Evolutionary conservation across 2,329 filamentous ascomycete genomes (phyloP).

Genomic region (Pseudonectria buxi): DNA sequence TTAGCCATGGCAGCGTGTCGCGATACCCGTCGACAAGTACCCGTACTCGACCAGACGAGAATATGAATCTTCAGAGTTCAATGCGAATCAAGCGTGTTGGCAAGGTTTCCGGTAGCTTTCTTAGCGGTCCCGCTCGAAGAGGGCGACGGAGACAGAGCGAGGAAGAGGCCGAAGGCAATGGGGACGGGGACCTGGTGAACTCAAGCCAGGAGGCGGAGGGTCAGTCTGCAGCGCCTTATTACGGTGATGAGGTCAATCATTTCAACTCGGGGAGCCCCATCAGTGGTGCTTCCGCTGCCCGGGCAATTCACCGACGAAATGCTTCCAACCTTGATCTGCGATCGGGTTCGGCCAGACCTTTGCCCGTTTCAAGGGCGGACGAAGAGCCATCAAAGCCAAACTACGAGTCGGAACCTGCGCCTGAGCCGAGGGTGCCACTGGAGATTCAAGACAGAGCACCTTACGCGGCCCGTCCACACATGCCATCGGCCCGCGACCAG

Average conservation of each 20-base stretch:
- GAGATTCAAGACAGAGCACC: slow-evolving; percentile 42
- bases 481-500: slow-evolving; percentile 66
- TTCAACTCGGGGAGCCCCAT: slow-evolving; percentile 55
- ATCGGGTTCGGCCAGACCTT: slow-evolving; percentile 25
- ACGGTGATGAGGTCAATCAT: slow-evolving; percentile 37
- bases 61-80: slow-evolving; percentile 61
- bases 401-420: slow-evolving; percentile 9
- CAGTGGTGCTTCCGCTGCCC: slow-evolving; percentile 38
- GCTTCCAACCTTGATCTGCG: slow-evolving; percentile 31
- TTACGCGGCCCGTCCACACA: slow-evolving; percentile 35
- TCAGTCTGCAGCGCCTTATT: slow-evolving; percentile 36
- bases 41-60: slow-evolving; percentile 52
- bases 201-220: slow-evolving; percentile 37
- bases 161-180: slow-evolving; percentile 49
- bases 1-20: slow-evolving; percentile 46
- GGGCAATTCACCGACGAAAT: slow-evolving; percentile 35
- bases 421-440: slow-evolving; percentile 29
- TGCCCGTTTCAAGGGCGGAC: slow-evolving; percentile 10
- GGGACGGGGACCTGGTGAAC: slow-evolving; percentile 34
- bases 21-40: slow-evolving; percentile 45
- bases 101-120: slow-evolving; percentile 67
- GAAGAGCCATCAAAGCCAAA: slow-evolving; percentile 3
- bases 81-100: slow-evolving; percentile 72
- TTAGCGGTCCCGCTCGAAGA: slow-evolving; percentile 72
- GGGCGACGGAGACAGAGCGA: slow-evolving; percentile 63